Evolutionary conservation across 176 grass and related monocot genomes (phyloP).

Genomic region (Themeda triandra): DNA sequence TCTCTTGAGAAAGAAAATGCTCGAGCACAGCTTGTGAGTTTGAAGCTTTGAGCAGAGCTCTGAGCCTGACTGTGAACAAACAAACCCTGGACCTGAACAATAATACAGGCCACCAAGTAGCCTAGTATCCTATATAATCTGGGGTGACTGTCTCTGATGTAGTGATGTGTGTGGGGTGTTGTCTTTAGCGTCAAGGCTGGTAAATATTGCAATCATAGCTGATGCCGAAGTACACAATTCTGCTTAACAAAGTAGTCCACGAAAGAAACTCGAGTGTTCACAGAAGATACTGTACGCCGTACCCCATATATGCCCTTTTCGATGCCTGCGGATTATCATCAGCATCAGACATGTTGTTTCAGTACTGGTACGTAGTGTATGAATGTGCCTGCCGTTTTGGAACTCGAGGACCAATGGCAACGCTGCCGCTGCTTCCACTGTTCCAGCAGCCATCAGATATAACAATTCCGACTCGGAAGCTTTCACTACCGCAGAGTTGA

Average conservation of each 20-base stretch:
- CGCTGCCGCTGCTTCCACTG: background rate
- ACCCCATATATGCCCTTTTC: background rate
- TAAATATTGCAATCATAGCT: constrained; percentile 3
- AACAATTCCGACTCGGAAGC: background rate
- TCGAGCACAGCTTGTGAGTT: too few species aligned
- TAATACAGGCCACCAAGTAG: too few species aligned
- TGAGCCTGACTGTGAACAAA: too few species aligned
- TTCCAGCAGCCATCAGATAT: background rate
- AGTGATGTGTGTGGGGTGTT: background rate
- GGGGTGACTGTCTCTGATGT: background rate
- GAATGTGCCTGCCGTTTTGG: constrained; percentile 1
- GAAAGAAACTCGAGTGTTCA: background rate
- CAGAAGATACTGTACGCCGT: background rate
- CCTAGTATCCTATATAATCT: too few species aligned
- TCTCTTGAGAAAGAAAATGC: too few species aligned
- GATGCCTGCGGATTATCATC: background rate
- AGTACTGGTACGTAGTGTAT: background rate
- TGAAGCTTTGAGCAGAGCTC: too few species aligned
- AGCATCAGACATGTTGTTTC: background rate
- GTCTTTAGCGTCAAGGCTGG: background rate
- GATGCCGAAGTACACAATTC: background rate
- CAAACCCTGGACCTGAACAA: too few species aligned
- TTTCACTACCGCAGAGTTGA: background rate
- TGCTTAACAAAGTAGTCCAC: background rate
- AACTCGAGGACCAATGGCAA: background rate